Evolutionary conservation across 2,329 filamentous ascomycete genomes (phyloP).

Genomic region (Colletotrichum sp.): DNA sequence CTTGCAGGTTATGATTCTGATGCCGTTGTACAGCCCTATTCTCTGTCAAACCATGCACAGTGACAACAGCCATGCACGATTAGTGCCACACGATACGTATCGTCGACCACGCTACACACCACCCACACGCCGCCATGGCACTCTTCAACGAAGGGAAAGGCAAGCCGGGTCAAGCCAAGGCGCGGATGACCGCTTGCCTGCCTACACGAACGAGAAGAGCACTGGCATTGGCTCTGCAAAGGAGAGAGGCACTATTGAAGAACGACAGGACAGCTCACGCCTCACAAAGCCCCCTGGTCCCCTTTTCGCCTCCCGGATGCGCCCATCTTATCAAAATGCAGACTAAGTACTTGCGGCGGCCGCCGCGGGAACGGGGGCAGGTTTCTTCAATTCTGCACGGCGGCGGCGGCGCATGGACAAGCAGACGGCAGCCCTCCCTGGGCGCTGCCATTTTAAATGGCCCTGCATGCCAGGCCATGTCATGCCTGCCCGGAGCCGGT

Average conservation of each 20-base stretch:
- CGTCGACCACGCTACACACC: not conserved
- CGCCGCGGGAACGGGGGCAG: not conserved
- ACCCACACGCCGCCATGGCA: not conserved
- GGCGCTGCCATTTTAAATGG: not conserved
- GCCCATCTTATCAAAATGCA: not conserved
- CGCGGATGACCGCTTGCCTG: not conserved
- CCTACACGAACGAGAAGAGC: not conserved
- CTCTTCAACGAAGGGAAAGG: not conserved
- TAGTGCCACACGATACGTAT: not conserved
- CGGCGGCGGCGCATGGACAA: not conserved
- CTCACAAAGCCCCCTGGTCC: not conserved
- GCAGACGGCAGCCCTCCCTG: not conserved
- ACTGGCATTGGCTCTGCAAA: not conserved
- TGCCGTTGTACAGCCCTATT: slow-evolving; percentile 16
- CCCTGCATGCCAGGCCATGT: not conserved
- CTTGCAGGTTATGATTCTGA: slow-evolving; percentile 19
- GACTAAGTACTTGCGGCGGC: not conserved
- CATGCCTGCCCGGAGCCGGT: not conserved
- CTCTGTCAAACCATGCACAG: slow-evolving; percentile 14
- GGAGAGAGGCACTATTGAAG: not conserved
- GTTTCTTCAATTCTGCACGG: not conserved
- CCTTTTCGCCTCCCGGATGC: not conserved
- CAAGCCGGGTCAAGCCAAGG: not conserved
- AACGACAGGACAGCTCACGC: not conserved
- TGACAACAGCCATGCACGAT: slow-evolving; percentile 14